phyloP scores from a whole-genome alignment of 257 asterid genomes.

The Nicotiana obtusifolia region DNA sequence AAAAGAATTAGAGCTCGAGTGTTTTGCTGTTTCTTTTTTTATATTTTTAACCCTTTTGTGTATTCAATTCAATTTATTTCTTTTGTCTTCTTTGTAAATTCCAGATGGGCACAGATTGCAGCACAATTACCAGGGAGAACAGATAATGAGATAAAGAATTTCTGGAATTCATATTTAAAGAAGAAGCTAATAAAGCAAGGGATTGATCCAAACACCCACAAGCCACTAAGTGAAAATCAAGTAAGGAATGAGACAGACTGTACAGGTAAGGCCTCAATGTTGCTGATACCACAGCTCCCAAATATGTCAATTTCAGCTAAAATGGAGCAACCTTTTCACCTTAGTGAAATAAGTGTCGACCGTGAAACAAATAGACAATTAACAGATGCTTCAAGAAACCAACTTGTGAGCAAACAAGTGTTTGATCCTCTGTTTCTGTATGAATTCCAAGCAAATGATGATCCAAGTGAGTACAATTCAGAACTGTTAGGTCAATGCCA shows the following conservation, averaged over 20 bases:
- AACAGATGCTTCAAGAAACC: conserved; percentile 16
- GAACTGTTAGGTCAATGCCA: too few relatives aligned
- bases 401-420: conserved; percentile 29
- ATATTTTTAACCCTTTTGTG: too few relatives aligned
- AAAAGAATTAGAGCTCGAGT: background rate
- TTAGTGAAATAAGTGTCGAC: conserved; percentile 12
- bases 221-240: conserved; percentile 28
- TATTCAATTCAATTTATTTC: background rate
- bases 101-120: conserved; percentile 94
- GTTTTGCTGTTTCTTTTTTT: background rate
- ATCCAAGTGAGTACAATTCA: conserved; percentile 22
- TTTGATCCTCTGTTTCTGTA: conserved; percentile 58
- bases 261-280: conserved; percentile 20
- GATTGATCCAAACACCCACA: conserved; percentile 75
- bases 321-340: conserved; percentile 15
- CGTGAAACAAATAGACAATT: conserved; percentile 5
- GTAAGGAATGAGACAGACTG: conserved; percentile 19
- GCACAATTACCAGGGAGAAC: conserved; percentile 81
- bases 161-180: conserved; percentile 73
- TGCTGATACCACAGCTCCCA: conserved; percentile 22
- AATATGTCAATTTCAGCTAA: conserved; percentile 20
- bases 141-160: conserved; percentile 86
- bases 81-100: background rate
- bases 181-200: conserved; percentile 77
- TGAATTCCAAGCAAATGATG: conserved; percentile 48